Base-by-base conservation (phyloP, 2,329 filamentous ascomycete genomes). In the Colletotrichum spinosum region DNA sequence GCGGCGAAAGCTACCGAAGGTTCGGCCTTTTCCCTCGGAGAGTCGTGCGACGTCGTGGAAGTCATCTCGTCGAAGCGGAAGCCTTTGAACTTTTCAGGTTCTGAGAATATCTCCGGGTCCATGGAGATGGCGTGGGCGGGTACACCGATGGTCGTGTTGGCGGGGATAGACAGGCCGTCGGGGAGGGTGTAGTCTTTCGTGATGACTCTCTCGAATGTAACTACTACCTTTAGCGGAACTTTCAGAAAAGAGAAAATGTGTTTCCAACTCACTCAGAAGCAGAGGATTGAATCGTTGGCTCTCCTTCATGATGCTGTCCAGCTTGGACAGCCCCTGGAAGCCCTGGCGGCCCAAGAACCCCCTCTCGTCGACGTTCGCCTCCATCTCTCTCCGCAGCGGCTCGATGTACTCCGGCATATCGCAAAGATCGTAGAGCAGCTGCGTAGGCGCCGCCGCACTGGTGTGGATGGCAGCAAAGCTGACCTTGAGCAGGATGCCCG, bases 391-490 rank as follows among this genome's bases (percentile, higher is more conserved):
- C n/a, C 53, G 42, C 13, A 55, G 41, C 8, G 53, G 34, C 37
- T 55, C 53, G 11, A 55, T 55, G 34, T 46, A 46, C 8, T 39
- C 13, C 3, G 42, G 53, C 35, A 33, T n/a, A n/a, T 55, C 42
- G 34, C 68, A 70, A 5, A 75, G 68, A 64, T 76, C 73, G 50
- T 70, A 74, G 4, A 76, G 65, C 2, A 75, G 60, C 55, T 74
- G 69, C 34, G 67, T 69, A 6, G 67, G 67, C n/a, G 70, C 70
- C 10, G 69, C 68, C 34, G 71, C 69, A 25, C 69, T 74, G 1
- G 72, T 75, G 51, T 75, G 73, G 11, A 75, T 73, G 2, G 73
- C 70, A 4, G 73, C 72, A 41, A 75, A 74, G 51, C 68, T 71
- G 15, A 76, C 44, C 6, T 69, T 70, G 50, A 78, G 69, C 45